Conservation (phyloP, 805 yeast genomes). For the Alloascoidea hylecoeti region DNA sequence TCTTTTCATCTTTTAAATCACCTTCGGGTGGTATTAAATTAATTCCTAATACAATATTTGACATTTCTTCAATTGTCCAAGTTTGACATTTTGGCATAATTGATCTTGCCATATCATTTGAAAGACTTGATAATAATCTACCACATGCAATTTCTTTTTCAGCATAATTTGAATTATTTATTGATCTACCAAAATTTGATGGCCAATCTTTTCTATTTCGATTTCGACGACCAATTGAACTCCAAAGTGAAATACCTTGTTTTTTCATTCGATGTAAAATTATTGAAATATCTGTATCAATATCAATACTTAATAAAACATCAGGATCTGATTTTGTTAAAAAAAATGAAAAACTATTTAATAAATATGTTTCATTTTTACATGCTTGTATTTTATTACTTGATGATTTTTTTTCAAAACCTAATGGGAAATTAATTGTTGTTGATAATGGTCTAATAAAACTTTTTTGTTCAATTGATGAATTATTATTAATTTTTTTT, state of each 20-base stretch:
- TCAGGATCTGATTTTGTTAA: conserved; percentile 82
- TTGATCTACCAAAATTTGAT: conserved; percentile 44
- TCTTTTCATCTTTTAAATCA: conserved; percentile 53
- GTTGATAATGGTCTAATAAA: conserved; percentile 59
- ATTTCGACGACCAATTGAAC: conserved; percentile 70
- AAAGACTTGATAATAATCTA: conserved; percentile 79
- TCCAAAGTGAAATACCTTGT: conserved; percentile 61
- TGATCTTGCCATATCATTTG: conserved; percentile 91
- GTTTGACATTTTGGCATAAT: conserved; percentile 84
- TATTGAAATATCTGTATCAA: conserved; percentile 72
- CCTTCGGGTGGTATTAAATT: conserved; percentile 52
- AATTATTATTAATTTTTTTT: conserved; percentile 40
- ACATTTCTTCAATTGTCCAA: conserved; percentile 92
- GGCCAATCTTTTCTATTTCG: conserved; percentile 62
- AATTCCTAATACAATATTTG: conserved; percentile 57
- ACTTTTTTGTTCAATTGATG: conserved; percentile 47
- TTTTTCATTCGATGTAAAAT: conserved; percentile 72
- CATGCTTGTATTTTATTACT: conserved; percentile 35
- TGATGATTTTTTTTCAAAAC: conserved; percentile 40
- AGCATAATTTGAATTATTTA: conserved; percentile 25
- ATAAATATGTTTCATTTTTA: conserved; percentile 59
- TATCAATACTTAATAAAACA: conserved; percentile 73
- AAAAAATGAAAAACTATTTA: conserved; percentile 61
- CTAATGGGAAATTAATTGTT: conserved; percentile 58
- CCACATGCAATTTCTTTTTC: conserved; percentile 71